Evolutionary conservation across 148 eudicot species (phyloP), one percentile per base, ranked within the genome.

Genomic region (Agrostemma githago): DNA sequence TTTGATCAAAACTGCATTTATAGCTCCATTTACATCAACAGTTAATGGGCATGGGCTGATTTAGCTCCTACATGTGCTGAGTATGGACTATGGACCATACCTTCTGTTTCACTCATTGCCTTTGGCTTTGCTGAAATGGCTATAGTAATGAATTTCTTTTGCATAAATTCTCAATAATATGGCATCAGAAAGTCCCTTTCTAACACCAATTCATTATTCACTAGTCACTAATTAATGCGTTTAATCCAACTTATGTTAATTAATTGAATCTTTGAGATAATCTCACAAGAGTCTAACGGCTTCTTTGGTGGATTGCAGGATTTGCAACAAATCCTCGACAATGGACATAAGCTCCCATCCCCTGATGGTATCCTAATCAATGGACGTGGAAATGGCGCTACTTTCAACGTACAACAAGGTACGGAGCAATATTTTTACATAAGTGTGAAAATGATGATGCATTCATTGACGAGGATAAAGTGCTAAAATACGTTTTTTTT

Each of bases 361-460:
- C 92, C 96, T 9, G 91, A 92, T 69, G 96, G 93, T n/a, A 80
- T 95, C 77, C 94, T 95, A n/a, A 92, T 95, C 73, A 95, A 95
- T 62, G 99, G 99, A 3, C 97, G 92, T 39, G 96, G 96, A 66
- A 90, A 81, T 77, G 91, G 86, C 3, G 76, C 84, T 40, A 76
- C 88, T 70, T 85, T 95, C 85, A 92, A 82, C 17, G 86, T 95
- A 20, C 85, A 92, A 56, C 97, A 92, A 89, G 97, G 98, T 89
- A n/a, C 20, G 80, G 34, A 26, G 34, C 1, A 26, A 26, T 26
- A 26, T n/a, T 53, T 51, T 37, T 41, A 4, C 38, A 0, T 20
- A 20, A 68, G 15, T 2, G n/a, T 12, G 5, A 1, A 12, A 15
- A 11, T 26, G 68, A 37, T 39, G 5, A 37, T 64, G 63, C 34